Evolutionary conservation across 331 rosid genomes (phyloP).

Genomic region (Cucumis variabilis): DNA sequence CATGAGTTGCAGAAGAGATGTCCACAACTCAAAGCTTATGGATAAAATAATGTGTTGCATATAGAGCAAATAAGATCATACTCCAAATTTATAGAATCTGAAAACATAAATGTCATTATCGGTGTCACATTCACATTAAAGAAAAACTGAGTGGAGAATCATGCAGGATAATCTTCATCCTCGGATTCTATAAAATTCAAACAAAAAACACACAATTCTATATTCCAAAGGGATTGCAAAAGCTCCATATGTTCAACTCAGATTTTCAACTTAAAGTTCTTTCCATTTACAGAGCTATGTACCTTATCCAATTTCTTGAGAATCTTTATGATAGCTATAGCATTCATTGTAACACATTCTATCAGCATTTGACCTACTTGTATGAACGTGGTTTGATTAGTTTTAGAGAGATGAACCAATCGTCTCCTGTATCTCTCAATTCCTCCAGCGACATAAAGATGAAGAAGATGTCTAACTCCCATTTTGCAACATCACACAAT

Average conservation of each 20-base stretch:
- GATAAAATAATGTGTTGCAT: constrained; percentile 79
- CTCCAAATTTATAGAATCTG: constrained; percentile 67
- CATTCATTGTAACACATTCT: constrained; percentile 84
- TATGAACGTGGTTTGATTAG: constrained; percentile 56
- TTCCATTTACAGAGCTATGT: constrained; percentile 80
- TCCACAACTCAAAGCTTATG: constrained; percentile 87
- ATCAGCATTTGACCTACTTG: constrained; percentile 78
- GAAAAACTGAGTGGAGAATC: constrained; percentile 62
- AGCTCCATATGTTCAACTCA: constrained; percentile 78
- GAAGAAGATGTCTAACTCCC: constrained; percentile 78
- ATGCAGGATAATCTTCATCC: constrained; percentile 46
- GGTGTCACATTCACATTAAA: constrained; percentile 56
- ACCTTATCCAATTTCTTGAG: constrained; percentile 96
- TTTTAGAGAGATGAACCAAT: constrained; percentile 67
- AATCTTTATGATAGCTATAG: constrained; percentile 79
- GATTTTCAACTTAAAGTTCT: too few species aligned
- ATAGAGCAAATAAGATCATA: constrained; percentile 84
- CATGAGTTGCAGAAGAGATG: constrained; percentile 94
- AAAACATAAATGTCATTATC: constrained; percentile 67
- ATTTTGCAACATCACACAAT: too few species aligned
- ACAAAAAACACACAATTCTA: constrained; percentile 90
- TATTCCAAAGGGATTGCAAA: constrained; percentile 89
- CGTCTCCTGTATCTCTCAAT: constrained; percentile 63
- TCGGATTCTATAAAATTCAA: constrained; percentile 60
- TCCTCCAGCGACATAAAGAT: constrained; percentile 76